These are phyloP conservation scores for Scheffersomyces segobiensis DNA, from an alignment of 1,139 yeast species.

Conservation along the genomic window DNA sequence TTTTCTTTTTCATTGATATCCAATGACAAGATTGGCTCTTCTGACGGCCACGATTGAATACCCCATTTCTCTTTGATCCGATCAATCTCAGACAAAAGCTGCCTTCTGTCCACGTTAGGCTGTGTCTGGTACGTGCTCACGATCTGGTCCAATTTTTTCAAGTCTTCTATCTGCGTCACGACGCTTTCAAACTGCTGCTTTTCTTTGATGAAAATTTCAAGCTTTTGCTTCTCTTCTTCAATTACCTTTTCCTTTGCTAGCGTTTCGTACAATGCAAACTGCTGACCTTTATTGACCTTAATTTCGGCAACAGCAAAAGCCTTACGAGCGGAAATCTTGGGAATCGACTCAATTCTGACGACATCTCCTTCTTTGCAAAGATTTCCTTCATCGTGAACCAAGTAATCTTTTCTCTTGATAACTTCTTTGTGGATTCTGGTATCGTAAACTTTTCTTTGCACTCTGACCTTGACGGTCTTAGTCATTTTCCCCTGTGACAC, in stretches of 20 bases:
- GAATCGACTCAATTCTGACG: constrained; percentile 87
- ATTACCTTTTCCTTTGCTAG: constrained; percentile 69
- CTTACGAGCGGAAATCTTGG: constrained; percentile 82
- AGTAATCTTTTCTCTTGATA: constrained; percentile 75
- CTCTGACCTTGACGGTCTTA: constrained; percentile 93
- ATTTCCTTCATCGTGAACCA: constrained; percentile 93
- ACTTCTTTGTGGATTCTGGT: constrained; percentile 73
- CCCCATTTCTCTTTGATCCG: constrained; percentile 53
- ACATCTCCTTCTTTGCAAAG: constrained; percentile 93
- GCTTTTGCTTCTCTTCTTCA: constrained; percentile 57
- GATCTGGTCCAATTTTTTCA: constrained; percentile 45
- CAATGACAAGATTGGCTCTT: constrained; percentile 38
- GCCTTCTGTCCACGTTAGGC: constrained; percentile 38
- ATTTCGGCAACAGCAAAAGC: constrained; percentile 94
- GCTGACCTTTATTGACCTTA: constrained; percentile 85
- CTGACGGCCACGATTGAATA: constrained; percentile 62
- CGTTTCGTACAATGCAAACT: constrained; percentile 76
- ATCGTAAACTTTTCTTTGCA: constrained; percentile 70
- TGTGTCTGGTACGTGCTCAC: constrained; percentile 34
- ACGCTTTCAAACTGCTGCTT: constrained; percentile 39
- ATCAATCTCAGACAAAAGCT: constrained; percentile 43
- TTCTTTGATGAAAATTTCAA: constrained; percentile 49
- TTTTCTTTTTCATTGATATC: constrained; percentile 38
- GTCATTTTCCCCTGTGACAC: constrained; percentile 94
- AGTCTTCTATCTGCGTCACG: constrained; percentile 48